These are phyloP conservation scores for Harringtonia aguacate DNA, from an alignment of 2,329 filamentous ascomycete species.

Conservation along the genomic window DNA sequence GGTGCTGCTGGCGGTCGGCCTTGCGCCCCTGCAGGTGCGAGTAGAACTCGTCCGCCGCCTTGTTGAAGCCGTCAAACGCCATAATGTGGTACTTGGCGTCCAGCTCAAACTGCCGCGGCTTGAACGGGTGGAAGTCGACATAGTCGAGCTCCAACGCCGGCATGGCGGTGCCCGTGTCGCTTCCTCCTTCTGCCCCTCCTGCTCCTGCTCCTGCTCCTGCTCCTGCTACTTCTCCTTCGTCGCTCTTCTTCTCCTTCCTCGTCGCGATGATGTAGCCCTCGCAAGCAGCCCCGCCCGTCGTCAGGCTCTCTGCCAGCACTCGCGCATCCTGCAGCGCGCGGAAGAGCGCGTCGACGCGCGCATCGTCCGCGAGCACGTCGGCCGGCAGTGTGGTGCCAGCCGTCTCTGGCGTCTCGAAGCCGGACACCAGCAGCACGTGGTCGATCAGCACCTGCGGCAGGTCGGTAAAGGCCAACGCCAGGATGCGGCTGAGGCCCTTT, in stretches of 20 bases:
- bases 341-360: constrained; percentile 55
- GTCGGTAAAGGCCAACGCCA: constrained; percentile 79
- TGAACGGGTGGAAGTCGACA: constrained; percentile 91
- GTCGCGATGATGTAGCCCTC: constrained; percentile 87
- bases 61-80: constrained; percentile 77
- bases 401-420: constrained; percentile 54
- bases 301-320: constrained; percentile 58
- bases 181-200: constrained; percentile 7
- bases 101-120: constrained; percentile 66
- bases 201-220: background rate
- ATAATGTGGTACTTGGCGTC: constrained; percentile 58
- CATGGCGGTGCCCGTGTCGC: constrained; percentile 2
- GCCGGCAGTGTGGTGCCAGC: constrained; percentile 37
- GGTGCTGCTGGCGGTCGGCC: constrained; percentile 70
- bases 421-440: constrained; percentile 59
- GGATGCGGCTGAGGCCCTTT: constrained; percentile 65
- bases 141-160: constrained; percentile 49
- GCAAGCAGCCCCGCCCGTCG: constrained; percentile 44
- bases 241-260: constrained; percentile 32
- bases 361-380: constrained; percentile 57
- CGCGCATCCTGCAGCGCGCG: constrained; percentile 59
- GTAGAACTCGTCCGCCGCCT: constrained; percentile 92
- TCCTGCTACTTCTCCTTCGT: background rate
- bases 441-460: constrained; percentile 81
- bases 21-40: constrained; percentile 93